These are phyloP conservation scores for Xylona heveae DNA, from an alignment of 495 filamentous ascomycete species.

Conservation along the genomic window DNA sequence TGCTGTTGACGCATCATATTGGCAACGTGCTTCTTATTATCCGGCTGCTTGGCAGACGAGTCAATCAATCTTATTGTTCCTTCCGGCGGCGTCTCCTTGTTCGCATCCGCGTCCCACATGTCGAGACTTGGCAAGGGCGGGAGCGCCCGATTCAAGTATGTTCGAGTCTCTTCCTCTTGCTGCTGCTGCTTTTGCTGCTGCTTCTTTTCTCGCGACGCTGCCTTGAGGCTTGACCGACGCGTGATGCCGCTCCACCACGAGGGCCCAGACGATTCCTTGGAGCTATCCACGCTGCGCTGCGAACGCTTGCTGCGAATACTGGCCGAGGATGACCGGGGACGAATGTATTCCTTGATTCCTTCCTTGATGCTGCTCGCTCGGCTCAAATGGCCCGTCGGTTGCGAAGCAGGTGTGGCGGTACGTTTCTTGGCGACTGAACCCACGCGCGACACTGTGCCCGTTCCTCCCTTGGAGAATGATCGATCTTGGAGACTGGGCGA, in stretches of 20 bases:
- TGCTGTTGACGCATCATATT: too few relatives aligned
- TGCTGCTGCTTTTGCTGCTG: conserved; percentile 7
- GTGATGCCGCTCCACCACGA: conserved; percentile 13
- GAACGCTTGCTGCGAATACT: conserved; percentile 4
- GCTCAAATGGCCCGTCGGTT: conserved; percentile 6
- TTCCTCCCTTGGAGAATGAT: not conserved
- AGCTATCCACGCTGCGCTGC: conserved; percentile 3
- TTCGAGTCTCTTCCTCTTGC: conserved; percentile 7
- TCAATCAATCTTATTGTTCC: too few relatives aligned
- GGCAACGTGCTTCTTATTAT: too few relatives aligned
- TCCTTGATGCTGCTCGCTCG: conserved; percentile 11
- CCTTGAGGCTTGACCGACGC: conserved; percentile 10
- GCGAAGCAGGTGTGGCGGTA: not conserved
- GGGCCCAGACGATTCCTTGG: conserved; percentile 7
- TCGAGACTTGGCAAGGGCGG: conserved; percentile 19
- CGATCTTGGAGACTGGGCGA: not conserved
- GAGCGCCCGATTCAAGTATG: conserved; percentile 20
- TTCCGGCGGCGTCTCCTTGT: too few relatives aligned
- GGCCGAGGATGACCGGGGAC: conserved; percentile 9
- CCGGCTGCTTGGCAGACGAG: too few relatives aligned
- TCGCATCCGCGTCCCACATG: too few relatives aligned
- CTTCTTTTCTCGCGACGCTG: conserved; percentile 7
- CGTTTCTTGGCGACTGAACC: not conserved
- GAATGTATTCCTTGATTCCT: conserved; percentile 13
- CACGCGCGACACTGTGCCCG: not conserved